A percentile compares a stretch with the other conserved stretches of the same genome.
Evolutionary conservation across 176 grass and related monocot genomes (phyloP).

Genomic region (Cenchrus fungigraminus): DNA sequence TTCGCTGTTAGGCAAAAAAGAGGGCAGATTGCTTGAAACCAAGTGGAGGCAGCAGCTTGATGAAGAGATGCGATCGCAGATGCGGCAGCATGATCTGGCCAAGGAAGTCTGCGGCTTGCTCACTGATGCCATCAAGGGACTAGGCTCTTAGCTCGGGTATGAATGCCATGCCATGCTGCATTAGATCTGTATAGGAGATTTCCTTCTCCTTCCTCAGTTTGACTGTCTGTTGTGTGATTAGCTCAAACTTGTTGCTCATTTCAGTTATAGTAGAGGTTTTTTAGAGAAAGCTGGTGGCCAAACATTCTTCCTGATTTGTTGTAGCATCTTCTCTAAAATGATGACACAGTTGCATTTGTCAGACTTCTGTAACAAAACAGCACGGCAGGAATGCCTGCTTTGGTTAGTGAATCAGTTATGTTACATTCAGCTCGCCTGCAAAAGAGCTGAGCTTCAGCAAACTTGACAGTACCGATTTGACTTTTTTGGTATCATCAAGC

Average conservation of each 20-base stretch:
- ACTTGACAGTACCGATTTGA: conserved; percentile 20
- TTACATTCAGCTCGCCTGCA: not conserved
- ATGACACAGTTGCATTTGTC: not conserved
- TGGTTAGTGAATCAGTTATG: not conserved
- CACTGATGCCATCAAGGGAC: conserved; percentile 51
- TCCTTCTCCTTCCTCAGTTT: not conserved
- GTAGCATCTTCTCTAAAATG: conserved; percentile 11
- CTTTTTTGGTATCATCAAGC: not conserved
- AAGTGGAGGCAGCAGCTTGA: conserved; percentile 75
- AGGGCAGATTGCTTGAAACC: conserved; percentile 44
- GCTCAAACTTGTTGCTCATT: not conserved
- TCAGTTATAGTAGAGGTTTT: conserved; percentile 26
- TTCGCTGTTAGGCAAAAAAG: conserved; percentile 34
- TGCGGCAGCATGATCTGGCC: conserved; percentile 63
- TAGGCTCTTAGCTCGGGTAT: conserved; percentile 46
- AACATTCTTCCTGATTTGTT: not conserved
- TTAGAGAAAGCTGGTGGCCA: not conserved
- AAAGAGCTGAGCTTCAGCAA: conserved; percentile 4
- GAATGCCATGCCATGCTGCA: conserved; percentile 13
- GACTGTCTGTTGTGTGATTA: conserved; percentile 1
- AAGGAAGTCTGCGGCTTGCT: conserved; percentile 74
- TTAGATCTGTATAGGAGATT: conserved; percentile 2
- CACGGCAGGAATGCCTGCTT: not conserved
- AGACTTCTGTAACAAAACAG: conserved; percentile 22
- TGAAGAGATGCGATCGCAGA: conserved; percentile 56